phyloP scores from a whole-genome alignment of 331 rosid species.

The Acacia pycnantha region DNA sequence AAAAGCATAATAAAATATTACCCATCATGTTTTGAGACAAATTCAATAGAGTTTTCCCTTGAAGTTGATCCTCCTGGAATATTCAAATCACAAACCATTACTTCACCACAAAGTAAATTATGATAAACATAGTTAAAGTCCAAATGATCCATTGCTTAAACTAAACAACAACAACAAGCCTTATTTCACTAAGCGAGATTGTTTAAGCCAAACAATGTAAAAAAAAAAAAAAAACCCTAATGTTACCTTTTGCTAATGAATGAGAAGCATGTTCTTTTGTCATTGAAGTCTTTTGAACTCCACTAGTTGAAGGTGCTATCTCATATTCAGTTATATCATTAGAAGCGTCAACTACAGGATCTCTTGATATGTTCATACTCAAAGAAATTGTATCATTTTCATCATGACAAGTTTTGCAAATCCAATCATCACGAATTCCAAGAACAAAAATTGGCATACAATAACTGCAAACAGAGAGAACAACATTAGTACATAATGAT shows the following conservation, averaged over 20 bases:
- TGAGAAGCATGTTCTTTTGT: slow-evolving; percentile 28
- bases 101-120: too few species aligned
- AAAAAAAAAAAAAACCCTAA: not conserved
- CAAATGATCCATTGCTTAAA: too few species aligned
- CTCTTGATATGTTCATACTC: not conserved
- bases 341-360: not conserved
- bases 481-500: slow-evolving; percentile 16
- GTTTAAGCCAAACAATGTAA: too few species aligned
- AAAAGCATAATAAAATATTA: too few species aligned
- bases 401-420: slow-evolving; percentile 51
- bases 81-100: too few species aligned
- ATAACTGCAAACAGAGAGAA: slow-evolving; percentile 52
- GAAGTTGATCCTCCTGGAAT: too few species aligned
- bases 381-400: slow-evolving; percentile 1
- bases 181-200: too few species aligned
- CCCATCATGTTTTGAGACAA: too few species aligned
- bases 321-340: not conserved
- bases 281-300: slow-evolving; percentile 15
- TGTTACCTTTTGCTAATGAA: slow-evolving; percentile 40
- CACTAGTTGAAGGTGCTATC: not conserved
- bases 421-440: slow-evolving; percentile 43
- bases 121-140: too few species aligned
- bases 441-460: slow-evolving; percentile 33
- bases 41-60: too few species aligned
- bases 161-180: too few species aligned